phyloP scores from a whole-genome alignment of 768 basidiomycete genomes.

The Russula abietina region DNA sequence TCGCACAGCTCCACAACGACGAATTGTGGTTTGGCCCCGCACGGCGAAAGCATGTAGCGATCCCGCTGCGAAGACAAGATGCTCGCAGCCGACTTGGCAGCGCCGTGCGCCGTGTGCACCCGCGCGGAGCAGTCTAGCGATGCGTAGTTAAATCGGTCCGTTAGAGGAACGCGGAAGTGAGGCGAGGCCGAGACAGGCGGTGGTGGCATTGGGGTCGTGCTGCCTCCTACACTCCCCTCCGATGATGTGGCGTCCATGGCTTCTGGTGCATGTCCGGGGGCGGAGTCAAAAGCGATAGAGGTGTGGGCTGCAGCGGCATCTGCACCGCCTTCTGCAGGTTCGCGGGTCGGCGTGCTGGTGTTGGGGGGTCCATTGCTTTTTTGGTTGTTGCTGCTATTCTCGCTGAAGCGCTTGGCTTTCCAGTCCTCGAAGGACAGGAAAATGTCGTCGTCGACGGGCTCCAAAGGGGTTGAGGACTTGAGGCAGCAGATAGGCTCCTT shows the following conservation, averaged over 20 bases:
- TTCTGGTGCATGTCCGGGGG: neutral
- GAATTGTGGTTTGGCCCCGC: constrained; percentile 58
- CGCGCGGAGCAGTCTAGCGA: constrained; percentile 89
- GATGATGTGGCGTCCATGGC: neutral
- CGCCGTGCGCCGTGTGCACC: constrained; percentile 75
- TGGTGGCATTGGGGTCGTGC: neutral
- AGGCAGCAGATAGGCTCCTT: constrained; percentile 66
- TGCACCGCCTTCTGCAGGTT: neutral
- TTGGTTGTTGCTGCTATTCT: constrained; percentile 34
- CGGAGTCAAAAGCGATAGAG: neutral
- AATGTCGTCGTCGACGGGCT: constrained; percentile 51
- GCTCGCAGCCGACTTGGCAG: constrained; percentile 73
- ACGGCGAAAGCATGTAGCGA: constrained; percentile 95
- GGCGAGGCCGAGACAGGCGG: constrained; percentile 34
- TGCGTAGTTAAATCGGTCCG: constrained; percentile 93
- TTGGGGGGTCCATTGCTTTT: constrained; percentile 17
- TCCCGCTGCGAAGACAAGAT: constrained; percentile 89
- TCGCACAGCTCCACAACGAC: constrained; percentile 96
- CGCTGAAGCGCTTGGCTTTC: constrained; percentile 61
- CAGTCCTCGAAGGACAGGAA: constrained; percentile 84
- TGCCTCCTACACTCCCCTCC: neutral
- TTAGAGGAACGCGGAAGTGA: constrained; percentile 66
- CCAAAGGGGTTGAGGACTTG: constrained; percentile 41
- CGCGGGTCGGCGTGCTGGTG: constrained; percentile 1
- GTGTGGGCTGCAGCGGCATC: neutral